Base-by-base conservation (phyloP, 257 asterid genomes). In the Przewalskia tangutica region DNA sequence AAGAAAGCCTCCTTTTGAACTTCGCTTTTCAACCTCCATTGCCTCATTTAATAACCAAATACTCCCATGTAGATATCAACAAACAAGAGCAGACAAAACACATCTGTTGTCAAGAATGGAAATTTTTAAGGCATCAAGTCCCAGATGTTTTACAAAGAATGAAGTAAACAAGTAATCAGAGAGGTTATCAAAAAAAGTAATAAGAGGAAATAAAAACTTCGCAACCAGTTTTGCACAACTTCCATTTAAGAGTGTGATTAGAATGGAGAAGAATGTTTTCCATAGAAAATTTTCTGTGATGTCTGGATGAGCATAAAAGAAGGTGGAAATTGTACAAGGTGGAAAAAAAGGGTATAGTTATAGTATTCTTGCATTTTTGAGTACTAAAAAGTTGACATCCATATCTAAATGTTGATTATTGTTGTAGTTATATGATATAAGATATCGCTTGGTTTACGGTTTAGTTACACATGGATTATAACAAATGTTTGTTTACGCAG, bases 21-120 rank as follows among this genome's bases (percentile, higher is more conserved):
- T 92, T 87, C 93, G 88, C 86, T 94, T 96, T 64, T 94, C 99
- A 36, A 90, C 91, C 90, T 94, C 99, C 99, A 96, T 96, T 82
- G 77, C 54, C 80, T 85, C 84, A 81, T 82, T 65, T 59, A 84
- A 42, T 13, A 60, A 79, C 84, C 79, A 42, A 82, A 83, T 32
- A 85, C 55, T 48, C 54, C 70, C 75, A 40, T 46, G 44, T 58
- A 8, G 75, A 58, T 50, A 50, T 51, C 64, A 70, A 82, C 85
- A 83, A 81, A 81, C 32, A 27, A 27, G 32, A 27, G 1, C 32
- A 27, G 32, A 27, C 56, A 83, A 76, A 78, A 42, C 83, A 85
- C 91, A 88, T 88, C 90, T 75, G 79, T 27, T 23, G 62, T 50
- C 79, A 50, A 73, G 27, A 75, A 75, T 50, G 62, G 27, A 50